These are phyloP conservation scores for Solanum dulcamara DNA, from an alignment of 257 asterid genomes.

Conservation along the genomic window DNA sequence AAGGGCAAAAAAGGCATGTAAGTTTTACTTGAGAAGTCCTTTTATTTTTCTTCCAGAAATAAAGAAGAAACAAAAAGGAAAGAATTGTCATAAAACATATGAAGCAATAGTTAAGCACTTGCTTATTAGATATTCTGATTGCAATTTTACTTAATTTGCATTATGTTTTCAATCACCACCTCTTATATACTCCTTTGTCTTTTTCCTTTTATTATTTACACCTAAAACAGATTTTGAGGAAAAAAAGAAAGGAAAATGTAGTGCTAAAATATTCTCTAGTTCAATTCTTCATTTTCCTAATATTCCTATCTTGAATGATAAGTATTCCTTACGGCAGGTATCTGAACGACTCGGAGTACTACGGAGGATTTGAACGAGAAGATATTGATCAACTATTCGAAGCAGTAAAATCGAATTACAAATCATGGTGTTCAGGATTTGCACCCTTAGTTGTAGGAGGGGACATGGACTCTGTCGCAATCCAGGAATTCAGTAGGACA, in stretches of 20 bases:
- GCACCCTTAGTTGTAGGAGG: constrained; percentile 1
- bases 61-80: background rate
- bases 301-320: background rate
- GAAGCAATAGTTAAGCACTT: background rate
- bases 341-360: background rate
- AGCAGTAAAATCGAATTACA: background rate
- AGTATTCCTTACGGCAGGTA: too few relatives aligned
- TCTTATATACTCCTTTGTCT: background rate
- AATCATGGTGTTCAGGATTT: constrained; percentile 3
- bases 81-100: background rate
- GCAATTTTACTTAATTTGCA: background rate
- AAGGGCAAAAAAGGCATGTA: background rate
- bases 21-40: background rate
- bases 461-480: background rate
- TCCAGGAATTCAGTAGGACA: background rate
- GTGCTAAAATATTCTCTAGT: background rate
- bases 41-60: background rate
- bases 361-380: background rate
- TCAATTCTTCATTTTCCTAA: background rate
- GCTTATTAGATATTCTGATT: background rate
- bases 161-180: background rate
- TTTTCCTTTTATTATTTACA: background rate
- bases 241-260: background rate
- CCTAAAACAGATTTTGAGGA: background rate
- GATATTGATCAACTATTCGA: background rate